phyloP scores from a whole-genome alignment of 2,329 filamentous ascomycete species.

The Aspergillus chevalieri region DNA sequence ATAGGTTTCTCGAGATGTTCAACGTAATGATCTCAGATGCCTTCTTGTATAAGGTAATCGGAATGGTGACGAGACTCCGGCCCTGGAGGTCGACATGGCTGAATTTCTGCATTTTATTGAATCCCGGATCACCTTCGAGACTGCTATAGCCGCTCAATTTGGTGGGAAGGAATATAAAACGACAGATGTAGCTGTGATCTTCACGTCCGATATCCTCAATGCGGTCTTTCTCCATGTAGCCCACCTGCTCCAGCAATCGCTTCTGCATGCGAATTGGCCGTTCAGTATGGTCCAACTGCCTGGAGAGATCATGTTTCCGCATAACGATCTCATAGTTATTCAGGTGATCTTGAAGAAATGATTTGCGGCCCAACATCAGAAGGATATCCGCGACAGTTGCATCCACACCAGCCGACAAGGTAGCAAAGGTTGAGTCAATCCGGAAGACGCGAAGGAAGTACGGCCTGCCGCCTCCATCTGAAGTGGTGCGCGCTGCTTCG shows the following conservation, averaged over 20 bases:
- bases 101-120: constrained; percentile 80
- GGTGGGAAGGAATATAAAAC: constrained; percentile 88
- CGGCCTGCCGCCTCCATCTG: constrained; percentile 67
- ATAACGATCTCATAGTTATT: constrained; percentile 95
- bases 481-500: constrained; percentile 61
- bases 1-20: constrained; percentile 87
- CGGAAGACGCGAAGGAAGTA: constrained; percentile 96
- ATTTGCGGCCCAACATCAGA: constrained; percentile 87
- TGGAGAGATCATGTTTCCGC: constrained; percentile 82
- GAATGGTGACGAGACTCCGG: constrained; percentile 87
- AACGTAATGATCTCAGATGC: constrained; percentile 88
- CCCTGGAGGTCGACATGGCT: constrained; percentile 90
- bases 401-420: constrained; percentile 75
- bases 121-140: constrained; percentile 68
- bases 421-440: constrained; percentile 88
- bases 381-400: constrained; percentile 83
- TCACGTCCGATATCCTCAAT: constrained; percentile 92
- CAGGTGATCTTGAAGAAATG: constrained; percentile 79
- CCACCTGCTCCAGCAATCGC: constrained; percentile 79
- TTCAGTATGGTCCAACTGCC: constrained; percentile 72
- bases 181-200: constrained; percentile 93
- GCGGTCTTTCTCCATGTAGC: constrained; percentile 77
- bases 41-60: constrained; percentile 87
- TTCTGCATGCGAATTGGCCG: constrained; percentile 89
- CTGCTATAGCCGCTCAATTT: constrained; percentile 74